Conservation (phyloP, 176 grass and related monocot species). For the Triticum dicoccoides region DNA sequence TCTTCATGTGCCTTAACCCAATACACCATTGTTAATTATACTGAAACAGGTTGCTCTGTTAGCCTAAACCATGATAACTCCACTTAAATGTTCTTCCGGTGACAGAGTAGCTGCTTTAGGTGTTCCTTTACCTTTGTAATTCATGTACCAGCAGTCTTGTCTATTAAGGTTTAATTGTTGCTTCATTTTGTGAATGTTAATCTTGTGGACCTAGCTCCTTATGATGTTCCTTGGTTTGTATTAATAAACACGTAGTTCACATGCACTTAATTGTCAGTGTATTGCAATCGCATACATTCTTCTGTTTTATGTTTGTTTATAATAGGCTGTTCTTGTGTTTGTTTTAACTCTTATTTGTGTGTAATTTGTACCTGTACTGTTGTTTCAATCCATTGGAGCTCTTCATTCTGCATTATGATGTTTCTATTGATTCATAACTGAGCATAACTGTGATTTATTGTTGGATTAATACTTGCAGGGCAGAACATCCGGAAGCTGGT, state of each 20-base stretch:
- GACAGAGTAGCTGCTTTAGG: neutral
- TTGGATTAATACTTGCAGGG: slow-evolving; percentile 29
- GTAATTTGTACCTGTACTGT: neutral
- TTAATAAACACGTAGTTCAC: neutral
- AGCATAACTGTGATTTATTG: neutral
- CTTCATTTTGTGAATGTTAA: neutral
- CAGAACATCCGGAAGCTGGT: slow-evolving; percentile 68
- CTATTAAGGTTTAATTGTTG: no score
- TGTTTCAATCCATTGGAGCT: no score
- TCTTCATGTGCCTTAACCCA: neutral
- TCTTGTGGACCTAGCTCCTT: neutral
- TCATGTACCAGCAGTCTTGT: neutral
- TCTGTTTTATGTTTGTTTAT: neutral
- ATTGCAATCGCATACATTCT: neutral
- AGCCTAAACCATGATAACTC: neutral
- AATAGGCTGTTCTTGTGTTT: neutral
- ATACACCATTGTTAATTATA: neutral
- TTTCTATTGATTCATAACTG: neutral
- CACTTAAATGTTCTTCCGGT: neutral
- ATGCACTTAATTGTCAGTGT: neutral
- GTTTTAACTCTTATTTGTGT: neutral
- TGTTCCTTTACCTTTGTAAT: neutral
- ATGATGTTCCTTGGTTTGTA: neutral
- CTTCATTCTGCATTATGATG: neutral
- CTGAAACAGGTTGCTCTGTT: neutral